Evolutionary conservation across 805 yeast species (phyloP), one percentile per base, ranked within the genome.

Genomic region (Candida ovalis): DNA sequence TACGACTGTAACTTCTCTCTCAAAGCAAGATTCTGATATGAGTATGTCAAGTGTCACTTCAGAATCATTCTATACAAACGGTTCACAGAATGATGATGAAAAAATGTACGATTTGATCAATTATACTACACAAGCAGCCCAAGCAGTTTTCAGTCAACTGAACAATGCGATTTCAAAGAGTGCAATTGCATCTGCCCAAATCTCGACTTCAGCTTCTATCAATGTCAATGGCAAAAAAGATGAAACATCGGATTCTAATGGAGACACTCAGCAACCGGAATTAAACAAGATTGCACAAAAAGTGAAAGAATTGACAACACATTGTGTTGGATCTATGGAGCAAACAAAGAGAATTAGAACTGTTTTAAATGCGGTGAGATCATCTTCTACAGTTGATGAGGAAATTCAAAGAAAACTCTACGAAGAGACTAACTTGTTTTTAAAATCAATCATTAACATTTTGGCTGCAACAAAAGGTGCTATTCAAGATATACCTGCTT

Each of bases 261-360:
- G 21, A 9, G 24, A 25, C 27, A 30, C 44, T 18, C 40, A 35
- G 10, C 35, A 21, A 21, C 43, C 44, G n/a, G 49, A 45, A 4
- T 44, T 47, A 23, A 42, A 50, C 24, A 61, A 64, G 4, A 75
- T 82, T 30, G 82, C 87, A 1, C 60, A 75, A 5, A 85, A 84
- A 56, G 85, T 89, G 28, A 82, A 83, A 55, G 96, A 89, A 43
- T 71, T 91, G 43, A 84, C 95, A 0, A 75, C 73, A 41, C 85
- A 88, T 12, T 89, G 96, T 62, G 79, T 86, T 47, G 72, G 81
- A 18, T 87, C 96, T 1, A 83, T 86, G 77, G 96, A 88, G n/a
- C 77, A 86, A 38, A 86, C 96, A 9, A 82, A 84, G 53, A 69
- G 82, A 49, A 74, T 88, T 43, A 78, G 78, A 49, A 69, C 70